Conservation (phyloP, 2,329 filamentous ascomycete species). For the Tolypocladium pustulatum region DNA sequence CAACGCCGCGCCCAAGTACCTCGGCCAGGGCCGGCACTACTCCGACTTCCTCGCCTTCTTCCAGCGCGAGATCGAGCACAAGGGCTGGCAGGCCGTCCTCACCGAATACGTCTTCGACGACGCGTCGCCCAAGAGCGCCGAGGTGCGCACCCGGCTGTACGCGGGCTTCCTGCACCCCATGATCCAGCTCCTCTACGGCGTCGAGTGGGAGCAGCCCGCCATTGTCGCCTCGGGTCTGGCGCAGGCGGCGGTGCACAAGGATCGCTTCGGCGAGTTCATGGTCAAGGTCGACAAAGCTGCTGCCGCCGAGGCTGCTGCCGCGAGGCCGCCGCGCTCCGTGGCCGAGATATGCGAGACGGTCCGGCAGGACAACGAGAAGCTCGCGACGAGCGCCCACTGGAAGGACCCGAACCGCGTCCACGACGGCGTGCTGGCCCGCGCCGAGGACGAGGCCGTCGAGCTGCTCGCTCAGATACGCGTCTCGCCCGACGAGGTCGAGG, state of each 20-base stretch:
- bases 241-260: conserved; percentile 59
- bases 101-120: conserved; percentile 59
- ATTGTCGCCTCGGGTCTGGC: conserved; percentile 74
- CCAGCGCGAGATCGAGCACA: conserved; percentile 56
- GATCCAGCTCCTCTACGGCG: conserved; percentile 75
- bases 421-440: conserved; percentile 57
- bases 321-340: conserved; percentile 14
- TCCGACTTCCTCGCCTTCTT: conserved; percentile 69
- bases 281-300: conserved; percentile 38
- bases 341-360: conserved; percentile 53
- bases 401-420: conserved; percentile 53
- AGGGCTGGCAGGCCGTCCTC: conserved; percentile 50
- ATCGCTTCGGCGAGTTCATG: conserved; percentile 45
- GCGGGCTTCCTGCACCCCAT: conserved; percentile 65
- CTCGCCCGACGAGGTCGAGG: conserved; percentile 42
- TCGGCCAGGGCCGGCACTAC: conserved; percentile 57
- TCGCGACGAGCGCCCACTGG: conserved; percentile 37
- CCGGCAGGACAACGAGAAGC: conserved; percentile 36
- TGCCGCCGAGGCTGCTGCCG: conserved; percentile 6
- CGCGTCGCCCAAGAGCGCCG: conserved; percentile 53
- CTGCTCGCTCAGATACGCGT: conserved; percentile 51
- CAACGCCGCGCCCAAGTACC: conserved; percentile 39
- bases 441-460: conserved; percentile 50
- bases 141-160: conserved; percentile 59
- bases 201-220: conserved; percentile 74